Evolutionary conservation across 345 rosid genomes (phyloP).

Genomic region (Pseudoturritis turrita): DNA sequence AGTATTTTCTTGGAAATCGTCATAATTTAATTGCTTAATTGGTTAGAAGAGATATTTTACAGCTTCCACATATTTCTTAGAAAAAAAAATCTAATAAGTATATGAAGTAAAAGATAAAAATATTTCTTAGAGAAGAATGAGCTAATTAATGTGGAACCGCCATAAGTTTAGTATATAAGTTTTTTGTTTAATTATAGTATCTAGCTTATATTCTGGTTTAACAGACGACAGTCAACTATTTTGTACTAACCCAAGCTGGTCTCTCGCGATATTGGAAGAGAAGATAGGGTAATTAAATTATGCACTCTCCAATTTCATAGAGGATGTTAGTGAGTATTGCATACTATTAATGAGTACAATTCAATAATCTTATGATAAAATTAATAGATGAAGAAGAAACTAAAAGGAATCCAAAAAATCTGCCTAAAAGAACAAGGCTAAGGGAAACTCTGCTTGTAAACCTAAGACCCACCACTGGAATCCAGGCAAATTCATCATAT

Average conservation of each 20-base stretch:
- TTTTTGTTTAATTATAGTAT: neutral
- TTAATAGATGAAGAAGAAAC: neutral
- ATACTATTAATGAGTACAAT: neutral
- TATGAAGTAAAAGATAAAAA: too few species aligned
- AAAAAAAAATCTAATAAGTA: too few species aligned
- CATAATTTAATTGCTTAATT: too few species aligned
- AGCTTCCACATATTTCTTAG: too few species aligned
- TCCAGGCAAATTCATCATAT: constrained; percentile 33
- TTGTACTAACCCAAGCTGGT: constrained; percentile 51
- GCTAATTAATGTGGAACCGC: too few species aligned
- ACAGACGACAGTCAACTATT: constrained; percentile 71
- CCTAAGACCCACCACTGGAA: constrained; percentile 41
- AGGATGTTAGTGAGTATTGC: constrained; percentile 10
- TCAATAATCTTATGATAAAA: neutral
- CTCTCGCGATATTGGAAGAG: constrained; percentile 48
- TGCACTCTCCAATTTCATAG: neutral
- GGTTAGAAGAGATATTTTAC: too few species aligned
- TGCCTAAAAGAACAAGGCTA: constrained; percentile 32
- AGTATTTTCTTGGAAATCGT: too few species aligned
- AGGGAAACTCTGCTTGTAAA: constrained; percentile 41
- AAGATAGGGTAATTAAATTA: constrained; percentile 37
- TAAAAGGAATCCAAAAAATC: neutral
- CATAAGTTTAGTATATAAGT: too few species aligned
- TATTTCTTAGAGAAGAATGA: too few species aligned
- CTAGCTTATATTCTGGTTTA: neutral